Conservation (phyloP, 306 rosid genomes). For the Malus asiatica region DNA sequence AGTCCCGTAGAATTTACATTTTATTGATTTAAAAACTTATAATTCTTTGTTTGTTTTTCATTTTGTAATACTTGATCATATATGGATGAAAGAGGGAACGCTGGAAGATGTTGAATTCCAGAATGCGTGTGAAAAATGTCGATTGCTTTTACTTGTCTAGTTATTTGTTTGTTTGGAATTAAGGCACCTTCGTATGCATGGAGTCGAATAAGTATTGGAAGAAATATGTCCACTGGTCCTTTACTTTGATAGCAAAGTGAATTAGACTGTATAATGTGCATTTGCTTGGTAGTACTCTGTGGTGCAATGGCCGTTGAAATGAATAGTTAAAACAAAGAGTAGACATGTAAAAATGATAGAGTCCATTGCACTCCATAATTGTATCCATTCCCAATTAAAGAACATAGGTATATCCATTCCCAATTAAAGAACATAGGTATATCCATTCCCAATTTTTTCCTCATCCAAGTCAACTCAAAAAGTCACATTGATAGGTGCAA, state of each 20-base stretch:
- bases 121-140: neutral
- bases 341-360: no score
- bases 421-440: no score
- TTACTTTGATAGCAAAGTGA: neutral
- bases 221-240: neutral
- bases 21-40: neutral
- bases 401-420: no score
- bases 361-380: no score
- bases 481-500: no score
- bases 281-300: no score
- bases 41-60: neutral
- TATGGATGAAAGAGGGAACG: neutral
- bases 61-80: neutral
- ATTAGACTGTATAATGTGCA: neutral
- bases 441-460: no score
- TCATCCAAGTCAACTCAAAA: no score
- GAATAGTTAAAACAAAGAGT: no score
- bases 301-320: no score
- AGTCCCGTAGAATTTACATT: no score
- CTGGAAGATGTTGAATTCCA: neutral
- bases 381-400: no score
- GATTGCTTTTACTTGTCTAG: neutral
- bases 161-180: neutral
- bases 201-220: neutral
- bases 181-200: neutral